Evolutionary conservation across 768 basidiomycete genomes (phyloP).

Genomic region (Leccinum obscurum): DNA sequence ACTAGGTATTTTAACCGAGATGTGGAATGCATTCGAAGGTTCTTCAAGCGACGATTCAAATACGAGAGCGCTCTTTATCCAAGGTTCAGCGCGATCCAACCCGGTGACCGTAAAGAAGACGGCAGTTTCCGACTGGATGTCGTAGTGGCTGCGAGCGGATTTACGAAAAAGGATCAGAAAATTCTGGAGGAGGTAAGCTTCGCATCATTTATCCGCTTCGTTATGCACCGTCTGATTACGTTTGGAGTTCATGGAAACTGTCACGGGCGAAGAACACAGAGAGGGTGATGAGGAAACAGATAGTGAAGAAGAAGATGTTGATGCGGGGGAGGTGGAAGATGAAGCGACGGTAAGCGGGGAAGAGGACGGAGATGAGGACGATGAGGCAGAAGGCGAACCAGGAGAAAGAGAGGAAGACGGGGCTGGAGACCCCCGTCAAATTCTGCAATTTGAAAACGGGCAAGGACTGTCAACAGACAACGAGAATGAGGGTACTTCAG

Average conservation of each 20-base stretch:
- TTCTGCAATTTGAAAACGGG: constrained; percentile 17
- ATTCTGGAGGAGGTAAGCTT: constrained; percentile 76
- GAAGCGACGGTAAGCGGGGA: constrained; percentile 29
- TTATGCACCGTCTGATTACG: constrained; percentile 22
- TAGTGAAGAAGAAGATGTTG: constrained; percentile 38
- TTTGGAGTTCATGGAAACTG: constrained; percentile 66
- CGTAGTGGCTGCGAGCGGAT: constrained; percentile 92
- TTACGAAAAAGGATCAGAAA: constrained; percentile 80
- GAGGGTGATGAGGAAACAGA: constrained; percentile 30
- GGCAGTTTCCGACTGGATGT: constrained; percentile 81
- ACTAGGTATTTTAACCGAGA: constrained; percentile 98
- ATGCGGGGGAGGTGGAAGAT: constrained; percentile 40
- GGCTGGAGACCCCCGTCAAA: constrained; percentile 18
- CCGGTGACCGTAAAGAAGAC: constrained; percentile 37
- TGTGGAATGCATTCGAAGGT: constrained; percentile 92
- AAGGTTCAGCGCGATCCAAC: constrained; percentile 56
- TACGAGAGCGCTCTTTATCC: constrained; percentile 93
- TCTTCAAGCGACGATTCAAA: constrained; percentile 87
- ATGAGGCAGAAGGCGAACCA: constrained; percentile 39
- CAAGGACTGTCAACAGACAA: constrained; percentile 1
- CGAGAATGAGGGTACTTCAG: constrained; percentile 1
- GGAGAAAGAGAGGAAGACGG: constrained; percentile 36
- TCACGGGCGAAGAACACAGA: constrained; percentile 38
- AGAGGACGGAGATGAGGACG: constrained; percentile 36
- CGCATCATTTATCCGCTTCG: constrained; percentile 19